Percentiles rank a stretch among this genome's conserved stretches.
Conservation (phyloP, 2,329 filamentous ascomycete genomes). For the Magnaporthiopsis incrustans region DNA sequence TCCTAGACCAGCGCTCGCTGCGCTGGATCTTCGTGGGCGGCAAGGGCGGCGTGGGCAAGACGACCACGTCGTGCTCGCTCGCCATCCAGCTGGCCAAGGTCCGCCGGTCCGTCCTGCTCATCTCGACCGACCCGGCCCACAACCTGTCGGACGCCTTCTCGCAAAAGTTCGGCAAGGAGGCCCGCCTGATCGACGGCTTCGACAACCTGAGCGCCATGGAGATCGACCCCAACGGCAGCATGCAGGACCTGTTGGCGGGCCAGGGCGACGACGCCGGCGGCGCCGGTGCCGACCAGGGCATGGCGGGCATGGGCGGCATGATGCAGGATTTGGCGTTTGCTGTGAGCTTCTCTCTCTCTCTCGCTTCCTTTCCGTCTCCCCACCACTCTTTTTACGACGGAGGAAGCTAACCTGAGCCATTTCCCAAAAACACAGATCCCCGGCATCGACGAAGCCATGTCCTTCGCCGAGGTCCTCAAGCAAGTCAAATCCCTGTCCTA, state of each 20-base stretch:
- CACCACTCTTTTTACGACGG: too few species aligned
- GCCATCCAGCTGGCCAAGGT: conserved; percentile 95
- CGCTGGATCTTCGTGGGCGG: conserved; percentile 99
- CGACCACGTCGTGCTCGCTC: conserved; percentile 96
- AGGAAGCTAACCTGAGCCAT: too few species aligned
- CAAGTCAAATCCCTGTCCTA: conserved; percentile 98
- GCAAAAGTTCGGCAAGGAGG: conserved; percentile 99
- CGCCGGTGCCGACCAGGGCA: conserved; percentile 47
- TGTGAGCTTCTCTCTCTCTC: conserved; percentile 40
- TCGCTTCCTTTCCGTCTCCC: not conserved
- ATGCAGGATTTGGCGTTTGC: conserved; percentile 98
- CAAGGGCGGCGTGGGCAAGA: conserved; percentile 98
- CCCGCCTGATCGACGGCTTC: conserved; percentile 84
- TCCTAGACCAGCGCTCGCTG: conserved; percentile 89
- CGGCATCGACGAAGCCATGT: conserved; percentile 99
- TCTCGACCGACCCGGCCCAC: conserved; percentile 96
- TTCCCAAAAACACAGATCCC: conserved; percentile 58
- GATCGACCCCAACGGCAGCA: conserved; percentile 95
- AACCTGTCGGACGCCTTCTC: conserved; percentile 97
- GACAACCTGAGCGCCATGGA: conserved; percentile 96
- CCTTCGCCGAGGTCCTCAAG: conserved; percentile 97
- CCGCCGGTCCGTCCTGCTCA: conserved; percentile 91
- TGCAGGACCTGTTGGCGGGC: conserved; percentile 84
- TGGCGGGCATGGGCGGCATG: conserved; percentile 79
- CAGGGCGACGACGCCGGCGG: conserved; percentile 57